Conservation (phyloP, 768 basidiomycete genomes). For the Coprinopsis cinerea region DNA sequence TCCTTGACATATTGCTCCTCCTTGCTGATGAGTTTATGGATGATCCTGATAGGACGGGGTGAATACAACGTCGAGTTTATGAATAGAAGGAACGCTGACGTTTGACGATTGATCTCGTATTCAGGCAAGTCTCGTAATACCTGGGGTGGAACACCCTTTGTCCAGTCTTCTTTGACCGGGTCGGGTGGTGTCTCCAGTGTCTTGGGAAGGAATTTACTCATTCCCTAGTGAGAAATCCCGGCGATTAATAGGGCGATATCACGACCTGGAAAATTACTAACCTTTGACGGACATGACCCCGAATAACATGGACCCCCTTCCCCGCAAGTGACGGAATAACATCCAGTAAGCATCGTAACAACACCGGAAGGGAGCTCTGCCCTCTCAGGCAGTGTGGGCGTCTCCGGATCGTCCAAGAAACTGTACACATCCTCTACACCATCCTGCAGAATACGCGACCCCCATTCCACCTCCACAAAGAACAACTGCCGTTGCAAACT, state of each 20-base stretch:
- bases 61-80: not conserved
- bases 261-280: too few species aligned
- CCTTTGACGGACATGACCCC: conserved; percentile 71
- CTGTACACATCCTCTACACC: conserved; percentile 92
- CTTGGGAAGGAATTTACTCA: conserved; percentile 16
- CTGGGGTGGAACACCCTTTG: conserved; percentile 36
- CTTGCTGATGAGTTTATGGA: conserved; percentile 82
- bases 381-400: conserved; percentile 53
- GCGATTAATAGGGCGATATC: too few species aligned
- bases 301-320: conserved; percentile 82
- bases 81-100: conserved; percentile 26
- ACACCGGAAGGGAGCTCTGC: conserved; percentile 84
- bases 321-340: conserved; percentile 83
- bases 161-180: conserved; percentile 37
- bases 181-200: conserved; percentile 27
- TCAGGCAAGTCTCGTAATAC: conserved; percentile 50
- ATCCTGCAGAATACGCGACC: conserved; percentile 72
- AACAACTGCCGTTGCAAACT: conserved; percentile 90
- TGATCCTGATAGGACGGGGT: conserved; percentile 44
- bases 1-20: conserved; percentile 90
- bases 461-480: conserved; percentile 98
- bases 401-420: conserved; percentile 80
- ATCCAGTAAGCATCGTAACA: conserved; percentile 82
- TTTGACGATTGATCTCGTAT: conserved; percentile 80
- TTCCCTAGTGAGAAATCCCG: too few species aligned